Base-by-base conservation (phyloP, 139 green algal genomes). In the Tetradesmus obliquus region DNA sequence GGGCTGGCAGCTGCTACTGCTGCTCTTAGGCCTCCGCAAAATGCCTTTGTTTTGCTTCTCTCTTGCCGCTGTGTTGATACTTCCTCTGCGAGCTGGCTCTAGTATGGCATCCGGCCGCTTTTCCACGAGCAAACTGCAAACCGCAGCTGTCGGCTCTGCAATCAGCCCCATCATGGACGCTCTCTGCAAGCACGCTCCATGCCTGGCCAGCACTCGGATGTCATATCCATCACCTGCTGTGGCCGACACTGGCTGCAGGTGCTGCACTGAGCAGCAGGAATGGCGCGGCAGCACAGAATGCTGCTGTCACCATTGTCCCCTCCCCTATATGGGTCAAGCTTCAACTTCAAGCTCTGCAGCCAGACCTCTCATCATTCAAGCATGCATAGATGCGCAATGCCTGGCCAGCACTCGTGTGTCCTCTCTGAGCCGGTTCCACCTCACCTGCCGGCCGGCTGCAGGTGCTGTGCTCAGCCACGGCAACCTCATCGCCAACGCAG, bases 401-500 rank as follows among this genome's bases (percentile, higher is more conserved):
- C 32, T 45, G 32, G 32, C 32, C 32, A 45, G 32, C 32, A 45
- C 32, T 45, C 32, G 32, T 45, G 32, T 45, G 32, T 76, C 2
- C 66, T 76, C 2, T 76, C 15, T 19, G 15, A 2, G 66, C 66
- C 66, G 17, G 72, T 81, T 1, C 57, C 72, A 32, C 72, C 12
- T 55, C 76, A 55, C 22, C 57, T 66, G 32, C 32, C 32, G 32
- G 32, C 32, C 57, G 57, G 7, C 57, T 72, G 54, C 82, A 87
- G 82, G 82, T 87, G 82, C 82, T 45, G 92, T 99, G 86, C 92
- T 99, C 53, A 97, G 93, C 2, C 97, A 99, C 93, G 91, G 66
- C 88, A 97, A 96, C 93, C 91, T 99, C 55, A 94, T 99, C 19
- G 95, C 97, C 80, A 95, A 97, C 84, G 90, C 94, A 22, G 97